Conservation (phyloP, 768 basidiomycete species). For the Lentinula boryana region DNA sequence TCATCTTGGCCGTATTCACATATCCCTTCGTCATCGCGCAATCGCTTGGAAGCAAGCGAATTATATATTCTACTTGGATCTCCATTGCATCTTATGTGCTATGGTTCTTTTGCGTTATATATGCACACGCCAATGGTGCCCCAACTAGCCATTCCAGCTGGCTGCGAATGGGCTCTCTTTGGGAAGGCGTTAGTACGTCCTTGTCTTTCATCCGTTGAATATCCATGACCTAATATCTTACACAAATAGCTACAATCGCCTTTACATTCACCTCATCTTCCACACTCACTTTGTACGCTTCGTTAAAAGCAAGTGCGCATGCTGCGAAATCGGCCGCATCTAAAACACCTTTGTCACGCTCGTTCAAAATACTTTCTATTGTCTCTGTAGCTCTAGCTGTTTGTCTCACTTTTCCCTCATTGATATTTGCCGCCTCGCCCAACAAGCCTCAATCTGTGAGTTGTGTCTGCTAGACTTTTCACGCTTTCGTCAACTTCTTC, state of each 20-base stretch:
- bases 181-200: slow-evolving; percentile 58
- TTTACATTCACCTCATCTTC: slow-evolving; percentile 64
- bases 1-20: slow-evolving; percentile 34
- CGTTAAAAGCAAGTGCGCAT: slow-evolving; percentile 40
- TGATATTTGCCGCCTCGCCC: slow-evolving; percentile 46
- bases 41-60: slow-evolving; percentile 47
- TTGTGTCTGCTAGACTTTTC: slow-evolving; percentile 1
- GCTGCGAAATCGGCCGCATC: slow-evolving; percentile 24
- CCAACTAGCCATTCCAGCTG: slow-evolving; percentile 29
- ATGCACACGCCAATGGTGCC: slow-evolving; percentile 43
- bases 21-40: slow-evolving; percentile 48
- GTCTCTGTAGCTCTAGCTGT: slow-evolving; percentile 43
- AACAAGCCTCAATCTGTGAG: slow-evolving; percentile 32
- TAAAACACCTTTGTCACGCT: slow-evolving; percentile 43
- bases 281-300: slow-evolving; percentile 61
- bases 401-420: slow-evolving; percentile 49
- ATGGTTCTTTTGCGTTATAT: slow-evolving; percentile 53
- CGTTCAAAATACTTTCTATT: slow-evolving; percentile 53
- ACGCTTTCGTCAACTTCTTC: background rate
- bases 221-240: background rate
- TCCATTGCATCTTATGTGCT: slow-evolving; percentile 55
- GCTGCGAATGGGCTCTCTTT: slow-evolving; percentile 42
- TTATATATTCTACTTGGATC: slow-evolving; percentile 51
- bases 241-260: slow-evolving; percentile 42
- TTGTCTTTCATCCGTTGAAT: slow-evolving; percentile 12